Percentiles rank a stretch among this genome's conserved stretches.
phyloP scores from a whole-genome alignment of 1,139 yeast species.

The Pichia sp. region DNA sequence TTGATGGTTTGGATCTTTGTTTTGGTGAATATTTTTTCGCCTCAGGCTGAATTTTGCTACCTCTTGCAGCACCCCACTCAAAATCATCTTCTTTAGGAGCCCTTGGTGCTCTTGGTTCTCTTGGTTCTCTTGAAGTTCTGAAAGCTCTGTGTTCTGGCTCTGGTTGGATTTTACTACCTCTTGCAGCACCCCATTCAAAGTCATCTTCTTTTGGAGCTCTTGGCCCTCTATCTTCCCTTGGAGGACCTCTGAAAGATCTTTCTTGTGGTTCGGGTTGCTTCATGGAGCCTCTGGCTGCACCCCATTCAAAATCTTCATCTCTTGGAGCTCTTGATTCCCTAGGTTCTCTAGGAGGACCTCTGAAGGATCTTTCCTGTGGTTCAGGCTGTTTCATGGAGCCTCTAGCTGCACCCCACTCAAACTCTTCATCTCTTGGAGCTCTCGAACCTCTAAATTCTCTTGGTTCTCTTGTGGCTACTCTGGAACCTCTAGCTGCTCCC shows the following conservation, averaged over 20 bases:
- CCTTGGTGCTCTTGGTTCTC: conserved; percentile 27
- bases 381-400: conserved; percentile 26
- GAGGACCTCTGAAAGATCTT: conserved; percentile 16
- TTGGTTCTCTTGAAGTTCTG: conserved; percentile 20
- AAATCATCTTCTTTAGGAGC: conserved; percentile 23
- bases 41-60: conserved; percentile 25
- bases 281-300: conserved; percentile 37
- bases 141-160: conserved; percentile 30
- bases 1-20: conserved; percentile 16
- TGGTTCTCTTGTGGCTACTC: conserved; percentile 25
- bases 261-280: conserved; percentile 14
- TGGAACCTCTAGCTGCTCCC: conserved; percentile 29
- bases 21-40: conserved; percentile 20
- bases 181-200: conserved; percentile 42
- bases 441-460: conserved; percentile 30
- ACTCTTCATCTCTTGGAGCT: conserved; percentile 33
- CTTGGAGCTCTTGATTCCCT: conserved; percentile 35
- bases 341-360: conserved; percentile 25
- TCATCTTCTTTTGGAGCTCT: conserved; percentile 18
- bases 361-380: conserved; percentile 33
- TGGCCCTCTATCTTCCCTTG: conserved; percentile 26
- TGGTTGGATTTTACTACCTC: conserved; percentile 28
- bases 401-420: conserved; percentile 38
- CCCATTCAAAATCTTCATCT: conserved; percentile 40
- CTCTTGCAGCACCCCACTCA: conserved; percentile 39